Base-by-base conservation (phyloP, 805 yeast genomes). In the Novakomyces olei region DNA sequence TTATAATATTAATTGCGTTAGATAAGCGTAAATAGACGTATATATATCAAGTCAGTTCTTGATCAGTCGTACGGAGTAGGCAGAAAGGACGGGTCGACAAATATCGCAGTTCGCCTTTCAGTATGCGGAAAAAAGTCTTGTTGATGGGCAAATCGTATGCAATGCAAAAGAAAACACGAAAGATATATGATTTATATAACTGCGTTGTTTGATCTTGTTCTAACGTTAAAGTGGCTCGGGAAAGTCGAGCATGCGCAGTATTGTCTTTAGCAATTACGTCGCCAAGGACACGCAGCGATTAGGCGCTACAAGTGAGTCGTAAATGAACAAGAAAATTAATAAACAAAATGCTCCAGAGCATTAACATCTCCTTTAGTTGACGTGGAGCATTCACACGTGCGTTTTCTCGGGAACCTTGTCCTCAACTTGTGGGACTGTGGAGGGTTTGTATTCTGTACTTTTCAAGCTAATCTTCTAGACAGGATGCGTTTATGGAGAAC, bases 181-280 rank as follows among this genome's bases (percentile, higher is more conserved):
- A n/a, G n/a, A n/a, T n/a, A n/a, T n/a, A n/a, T n/a, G n/a, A n/a
- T n/a, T n/a, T n/a, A n/a, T n/a, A n/a, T n/a, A n/a, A n/a, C n/a
- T n/a, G n/a, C n/a, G n/a, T n/a, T n/a, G n/a, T n/a, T n/a, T n/a
- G n/a, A n/a, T n/a, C n/a, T n/a, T n/a, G n/a, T n/a, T n/a, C n/a
- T n/a, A n/a, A n/a, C n/a, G n/a, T n/a, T 74, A 96, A 29, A 74
- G 92, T 18, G 96, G 98, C 28, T 79, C 94, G 4, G 98, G 98
- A 1, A 88, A 88, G 51, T 80, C 94, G 2, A 81, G 95, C 2
- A 88, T 88, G 98, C 63, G 96, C 44, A 79, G 92, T 29, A 85
- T 88, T 39, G 88, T 88, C 42, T 88, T 88, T 53, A 72, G 91
- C 44, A 88, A 88, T 48, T 88, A 88, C 53, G 78, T 93, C 2